Conservation (phyloP, 1,284 basidiomycete species). For the Cystobasidium pallidum region DNA sequence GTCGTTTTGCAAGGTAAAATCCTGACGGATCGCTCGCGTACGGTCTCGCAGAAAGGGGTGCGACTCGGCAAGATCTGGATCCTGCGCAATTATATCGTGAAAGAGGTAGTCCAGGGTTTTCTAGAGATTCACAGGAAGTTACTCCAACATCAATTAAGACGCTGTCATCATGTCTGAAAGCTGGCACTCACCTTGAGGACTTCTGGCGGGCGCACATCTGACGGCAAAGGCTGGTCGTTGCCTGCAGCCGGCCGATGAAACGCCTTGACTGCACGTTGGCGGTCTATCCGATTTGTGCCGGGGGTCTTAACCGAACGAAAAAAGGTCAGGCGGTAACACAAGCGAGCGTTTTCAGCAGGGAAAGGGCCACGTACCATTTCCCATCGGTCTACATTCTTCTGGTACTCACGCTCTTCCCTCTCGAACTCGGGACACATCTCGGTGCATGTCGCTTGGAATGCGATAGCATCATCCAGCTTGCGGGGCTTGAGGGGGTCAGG, state of each 20-base stretch:
- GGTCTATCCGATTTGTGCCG: conserved; percentile 70
- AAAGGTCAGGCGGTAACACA: not conserved
- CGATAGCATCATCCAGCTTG: conserved; percentile 81
- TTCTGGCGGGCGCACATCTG: conserved; percentile 84
- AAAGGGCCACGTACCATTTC: conserved; percentile 69
- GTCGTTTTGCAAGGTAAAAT: conserved; percentile 91
- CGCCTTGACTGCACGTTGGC: conserved; percentile 84
- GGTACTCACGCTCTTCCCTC: conserved; percentile 83
- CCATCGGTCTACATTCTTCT: conserved; percentile 84
- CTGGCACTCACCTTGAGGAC: conserved; percentile 69
- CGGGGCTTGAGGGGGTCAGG: conserved; percentile 78
- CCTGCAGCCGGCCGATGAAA: conserved; percentile 90
- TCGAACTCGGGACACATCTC: conserved; percentile 96
- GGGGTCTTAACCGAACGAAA: conserved; percentile 53
- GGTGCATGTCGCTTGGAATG: conserved; percentile 84
- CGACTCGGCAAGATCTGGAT: conserved; percentile 68
- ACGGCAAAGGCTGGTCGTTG: conserved; percentile 80
- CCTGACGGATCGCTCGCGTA: conserved; percentile 84
- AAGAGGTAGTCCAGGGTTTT: conserved; percentile 91
- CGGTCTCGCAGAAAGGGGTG: conserved; percentile 90
- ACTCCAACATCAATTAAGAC: too few relatives aligned
- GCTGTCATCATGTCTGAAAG: too few relatives aligned
- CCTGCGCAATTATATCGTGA: conserved; percentile 71
- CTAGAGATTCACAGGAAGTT: conserved; percentile 57
- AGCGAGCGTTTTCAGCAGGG: not conserved